Evolutionary conservation across 306 rosid genomes (phyloP).

Genomic region (Gastrolobium villosum): DNA sequence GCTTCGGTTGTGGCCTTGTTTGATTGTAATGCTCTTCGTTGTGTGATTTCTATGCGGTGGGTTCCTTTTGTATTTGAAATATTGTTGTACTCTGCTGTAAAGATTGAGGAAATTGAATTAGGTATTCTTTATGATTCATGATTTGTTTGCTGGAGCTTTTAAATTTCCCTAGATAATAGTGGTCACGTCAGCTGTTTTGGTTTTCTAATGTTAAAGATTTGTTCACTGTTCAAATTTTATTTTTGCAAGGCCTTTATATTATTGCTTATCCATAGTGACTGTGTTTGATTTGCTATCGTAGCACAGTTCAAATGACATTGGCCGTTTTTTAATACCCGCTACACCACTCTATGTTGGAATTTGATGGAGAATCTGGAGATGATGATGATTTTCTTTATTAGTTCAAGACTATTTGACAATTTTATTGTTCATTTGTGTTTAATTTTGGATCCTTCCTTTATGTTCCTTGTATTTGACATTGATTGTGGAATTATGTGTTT

Average conservation of each 20-base stretch:
- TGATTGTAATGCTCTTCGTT: constrained; percentile 39
- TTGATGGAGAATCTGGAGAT: no score
- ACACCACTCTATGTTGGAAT: no score
- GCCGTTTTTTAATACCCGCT: no score
- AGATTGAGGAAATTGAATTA: constrained; percentile 44
- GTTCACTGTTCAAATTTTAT: not conserved
- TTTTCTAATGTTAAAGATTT: constrained; percentile 6
- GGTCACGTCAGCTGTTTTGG: not conserved
- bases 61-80: constrained; percentile 18
- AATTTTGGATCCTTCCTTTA: no score
- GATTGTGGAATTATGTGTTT: no score
- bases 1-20: constrained; percentile 27
- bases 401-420: no score
- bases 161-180: not conserved
- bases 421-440: no score
- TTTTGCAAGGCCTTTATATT: not conserved
- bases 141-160: constrained; percentile 31
- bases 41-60: constrained; percentile 16
- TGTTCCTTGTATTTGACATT: no score
- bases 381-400: no score
- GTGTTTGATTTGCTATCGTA: no score
- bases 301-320: no score
- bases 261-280: not conserved
- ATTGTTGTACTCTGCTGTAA: constrained; percentile 30
- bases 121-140: constrained; percentile 23